phyloP scores from a whole-genome alignment of 176 grass and related monocot species.

The Hordeum vulgare region MorexV3_pseudomolecules_assembly NC_058521.1:603405988-603406487 shows the following conservation, averaged over 20 bases:
- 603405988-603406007: too few relatives aligned
- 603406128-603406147: not conserved
- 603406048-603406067: not conserved
- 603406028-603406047: not conserved
- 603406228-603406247: not conserved
- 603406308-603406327: not conserved
- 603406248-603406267: not conserved
- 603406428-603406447: not conserved
- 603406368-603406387: not conserved
- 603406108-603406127: not conserved
- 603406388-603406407: not conserved
- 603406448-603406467: not conserved
- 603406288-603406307: not conserved
- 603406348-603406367: not conserved
- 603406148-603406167: not conserved
- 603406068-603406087: not conserved
- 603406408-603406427: not conserved
- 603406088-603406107: not conserved
- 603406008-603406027: too few relatives aligned
- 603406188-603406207: not conserved
- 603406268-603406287: too few relatives aligned
- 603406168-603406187: not conserved
- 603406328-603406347: not conserved
- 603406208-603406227: too few relatives aligned
- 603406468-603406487: not conserved